Evolutionary conservation across 2,329 filamentous ascomycete genomes (phyloP).

Genomic region (Septoria linicola): DNA sequence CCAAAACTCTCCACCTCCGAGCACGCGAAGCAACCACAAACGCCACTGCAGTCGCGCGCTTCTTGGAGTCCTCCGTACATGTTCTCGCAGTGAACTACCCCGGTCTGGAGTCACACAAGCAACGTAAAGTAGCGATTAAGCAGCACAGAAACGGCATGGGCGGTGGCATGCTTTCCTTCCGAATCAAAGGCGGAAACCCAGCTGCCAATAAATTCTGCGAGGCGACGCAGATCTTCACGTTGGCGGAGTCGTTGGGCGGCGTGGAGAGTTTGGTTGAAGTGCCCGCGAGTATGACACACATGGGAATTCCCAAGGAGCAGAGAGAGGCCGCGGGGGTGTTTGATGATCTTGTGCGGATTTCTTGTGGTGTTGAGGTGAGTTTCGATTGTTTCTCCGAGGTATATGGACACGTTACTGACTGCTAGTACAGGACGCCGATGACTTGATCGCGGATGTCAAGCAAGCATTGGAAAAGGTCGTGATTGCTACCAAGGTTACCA

Average conservation of each 20-base stretch:
- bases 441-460: conserved; percentile 77
- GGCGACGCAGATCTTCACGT: conserved; percentile 81
- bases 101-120: conserved; percentile 81
- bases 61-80: conserved; percentile 75
- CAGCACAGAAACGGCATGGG: conserved; percentile 95
- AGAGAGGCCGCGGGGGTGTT: conserved; percentile 90
- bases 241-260: conserved; percentile 89
- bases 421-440: conserved; percentile 66
- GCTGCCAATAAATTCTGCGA: conserved; percentile 94
- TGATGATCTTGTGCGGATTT: conserved; percentile 89
- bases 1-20: conserved; percentile 94
- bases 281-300: conserved; percentile 94
- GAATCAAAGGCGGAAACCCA: conserved; percentile 78
- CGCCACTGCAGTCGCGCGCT: conserved; percentile 71
- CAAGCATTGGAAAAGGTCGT: conserved; percentile 79
- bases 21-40: conserved; percentile 82
- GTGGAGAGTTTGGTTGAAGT: conserved; percentile 91
- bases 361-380: conserved; percentile 75
- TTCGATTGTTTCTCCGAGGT: background rate
- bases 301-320: conserved; percentile 86
- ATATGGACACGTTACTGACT: background rate
- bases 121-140: conserved; percentile 78
- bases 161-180: conserved; percentile 96
- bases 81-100: conserved; percentile 95
- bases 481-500: conserved; percentile 49